Evolutionary conservation across 208 protist species (phyloP).

Genomic region (Trypanosoma platydactyli): DNA sequence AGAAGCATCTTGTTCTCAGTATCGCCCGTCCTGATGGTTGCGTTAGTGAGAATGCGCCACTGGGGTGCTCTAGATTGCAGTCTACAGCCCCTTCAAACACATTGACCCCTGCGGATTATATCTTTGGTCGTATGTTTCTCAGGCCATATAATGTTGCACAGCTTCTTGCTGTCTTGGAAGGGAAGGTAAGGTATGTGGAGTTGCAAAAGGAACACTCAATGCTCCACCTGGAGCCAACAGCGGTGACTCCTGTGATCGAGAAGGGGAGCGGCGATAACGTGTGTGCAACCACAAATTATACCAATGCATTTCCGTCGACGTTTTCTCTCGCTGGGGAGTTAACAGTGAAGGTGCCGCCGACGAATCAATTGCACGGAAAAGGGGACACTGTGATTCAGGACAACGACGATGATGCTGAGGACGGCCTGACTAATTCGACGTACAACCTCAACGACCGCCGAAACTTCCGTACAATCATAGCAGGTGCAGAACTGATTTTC

Average conservation of each 20-base stretch:
- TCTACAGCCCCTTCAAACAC: constrained; percentile 14
- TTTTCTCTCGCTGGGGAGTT: constrained; percentile 43
- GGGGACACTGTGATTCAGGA: constrained; percentile 12
- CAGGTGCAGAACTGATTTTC: constrained; percentile 62
- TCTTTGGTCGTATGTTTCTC: constrained; percentile 85
- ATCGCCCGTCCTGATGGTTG: constrained; percentile 30
- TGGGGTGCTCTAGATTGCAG: not conserved
- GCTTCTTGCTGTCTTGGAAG: constrained; percentile 77
- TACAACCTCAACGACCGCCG: constrained; percentile 64
- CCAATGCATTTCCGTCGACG: constrained; percentile 8
- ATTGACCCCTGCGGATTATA: constrained; percentile 35
- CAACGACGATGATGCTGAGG: constrained; percentile 25
- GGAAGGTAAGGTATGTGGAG: constrained; percentile 38
- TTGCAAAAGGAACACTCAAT: constrained; percentile 47
- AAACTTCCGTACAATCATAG: constrained; percentile 40
- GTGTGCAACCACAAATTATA: not conserved
- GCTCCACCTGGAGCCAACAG: constrained; percentile 34
- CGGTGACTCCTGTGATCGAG: not conserved
- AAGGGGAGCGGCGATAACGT: not conserved
- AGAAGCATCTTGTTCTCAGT: constrained; percentile 60
- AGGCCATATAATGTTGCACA: constrained; percentile 82
- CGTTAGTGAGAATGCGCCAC: not conserved
- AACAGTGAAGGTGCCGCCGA: constrained; percentile 31
- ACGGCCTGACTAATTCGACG: not conserved
- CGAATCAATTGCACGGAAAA: too few relatives aligned